Conservation (phyloP, 2,329 filamentous ascomycete species). For the Aspergillus pseudoglaucus region DNA sequence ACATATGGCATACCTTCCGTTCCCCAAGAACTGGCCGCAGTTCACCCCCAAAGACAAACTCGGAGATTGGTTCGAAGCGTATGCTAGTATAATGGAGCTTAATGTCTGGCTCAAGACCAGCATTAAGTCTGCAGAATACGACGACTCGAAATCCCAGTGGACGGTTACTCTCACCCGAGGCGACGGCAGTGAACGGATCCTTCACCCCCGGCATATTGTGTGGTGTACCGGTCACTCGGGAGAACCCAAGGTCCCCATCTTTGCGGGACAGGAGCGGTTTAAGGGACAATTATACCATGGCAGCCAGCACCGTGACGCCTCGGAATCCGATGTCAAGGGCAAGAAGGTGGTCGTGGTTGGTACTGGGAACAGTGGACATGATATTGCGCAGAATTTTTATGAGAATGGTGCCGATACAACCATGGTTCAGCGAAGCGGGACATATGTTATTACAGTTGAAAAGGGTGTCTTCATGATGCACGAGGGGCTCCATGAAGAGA, state of each 20-base stretch:
- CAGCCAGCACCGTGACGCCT: slow-evolving; percentile 37
- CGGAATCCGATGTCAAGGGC: slow-evolving; percentile 26
- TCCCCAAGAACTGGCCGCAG: slow-evolving; percentile 37
- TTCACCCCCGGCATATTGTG: slow-evolving; percentile 42
- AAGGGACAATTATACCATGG: slow-evolving; percentile 42
- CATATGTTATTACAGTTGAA: slow-evolving; percentile 44
- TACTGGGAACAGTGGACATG: slow-evolving; percentile 45
- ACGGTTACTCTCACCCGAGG: slow-evolving; percentile 25
- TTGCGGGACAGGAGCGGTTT: slow-evolving; percentile 38
- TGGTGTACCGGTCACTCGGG: slow-evolving; percentile 44
- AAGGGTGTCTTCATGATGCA: slow-evolving; percentile 41
- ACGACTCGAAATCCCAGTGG: slow-evolving; percentile 35
- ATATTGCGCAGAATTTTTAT: slow-evolving; percentile 47
- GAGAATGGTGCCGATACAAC: slow-evolving; percentile 46
- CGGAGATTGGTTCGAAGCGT: slow-evolving; percentile 44
- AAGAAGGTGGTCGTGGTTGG: slow-evolving; percentile 47
- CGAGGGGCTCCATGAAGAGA: slow-evolving; percentile 43
- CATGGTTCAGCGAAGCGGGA: slow-evolving; percentile 49
- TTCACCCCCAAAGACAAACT: slow-evolving; percentile 45
- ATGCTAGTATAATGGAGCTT: slow-evolving; percentile 44
- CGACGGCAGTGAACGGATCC: slow-evolving; percentile 20
- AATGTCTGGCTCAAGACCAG: slow-evolving; percentile 40
- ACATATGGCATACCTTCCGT: slow-evolving; percentile 34
- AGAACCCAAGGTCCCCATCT: slow-evolving; percentile 35
- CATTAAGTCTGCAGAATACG: slow-evolving; percentile 35